Conservation (phyloP, 2,329 filamentous ascomycete genomes). For the Apiospora arundinis region DNA sequence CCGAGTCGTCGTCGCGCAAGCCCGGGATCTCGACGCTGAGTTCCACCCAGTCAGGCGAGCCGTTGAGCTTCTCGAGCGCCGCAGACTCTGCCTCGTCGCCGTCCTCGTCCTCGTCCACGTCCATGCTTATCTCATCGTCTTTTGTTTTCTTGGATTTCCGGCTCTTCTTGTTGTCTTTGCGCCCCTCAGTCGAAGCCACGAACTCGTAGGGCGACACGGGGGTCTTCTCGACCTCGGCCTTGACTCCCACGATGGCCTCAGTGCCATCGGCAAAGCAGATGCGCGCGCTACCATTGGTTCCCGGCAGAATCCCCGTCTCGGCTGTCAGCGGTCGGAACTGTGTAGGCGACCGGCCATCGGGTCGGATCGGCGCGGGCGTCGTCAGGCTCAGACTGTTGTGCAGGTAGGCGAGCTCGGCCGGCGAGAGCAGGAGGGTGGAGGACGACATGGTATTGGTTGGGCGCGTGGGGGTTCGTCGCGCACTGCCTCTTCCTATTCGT, state of each 20-base stretch:
- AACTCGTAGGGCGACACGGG: constrained; percentile 36
- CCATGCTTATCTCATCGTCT: constrained; percentile 39
- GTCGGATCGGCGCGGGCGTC: constrained; percentile 76
- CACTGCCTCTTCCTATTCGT: background rate
- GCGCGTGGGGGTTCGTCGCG: background rate
- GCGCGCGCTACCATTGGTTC: constrained; percentile 89
- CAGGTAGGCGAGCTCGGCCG: constrained; percentile 94
- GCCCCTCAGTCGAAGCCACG: background rate
- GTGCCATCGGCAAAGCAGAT: constrained; percentile 95
- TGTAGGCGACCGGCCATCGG: constrained; percentile 80
- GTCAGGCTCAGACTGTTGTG: constrained; percentile 82
- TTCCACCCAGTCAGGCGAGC: constrained; percentile 79
- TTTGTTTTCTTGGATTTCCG: constrained; percentile 36
- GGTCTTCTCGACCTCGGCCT: constrained; percentile 89
- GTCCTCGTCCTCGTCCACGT: constrained; percentile 47
- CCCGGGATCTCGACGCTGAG: constrained; percentile 92
- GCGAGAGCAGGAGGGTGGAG: constrained; percentile 80
- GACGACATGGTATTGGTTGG: constrained; percentile 48
- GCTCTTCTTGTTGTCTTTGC: constrained; percentile 27
- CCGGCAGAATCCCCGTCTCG: constrained; percentile 87
- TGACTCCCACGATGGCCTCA: constrained; percentile 94
- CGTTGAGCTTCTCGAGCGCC: constrained; percentile 41
- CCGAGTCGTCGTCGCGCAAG: constrained; percentile 86
- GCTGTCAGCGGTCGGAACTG: constrained; percentile 92
- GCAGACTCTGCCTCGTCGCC: constrained; percentile 33